A percentile compares a stretch with the other conserved stretches of the same genome.
phyloP scores from a whole-genome alignment of 2,329 filamentous ascomycete species.

The Penicillium decumbens region DNA sequence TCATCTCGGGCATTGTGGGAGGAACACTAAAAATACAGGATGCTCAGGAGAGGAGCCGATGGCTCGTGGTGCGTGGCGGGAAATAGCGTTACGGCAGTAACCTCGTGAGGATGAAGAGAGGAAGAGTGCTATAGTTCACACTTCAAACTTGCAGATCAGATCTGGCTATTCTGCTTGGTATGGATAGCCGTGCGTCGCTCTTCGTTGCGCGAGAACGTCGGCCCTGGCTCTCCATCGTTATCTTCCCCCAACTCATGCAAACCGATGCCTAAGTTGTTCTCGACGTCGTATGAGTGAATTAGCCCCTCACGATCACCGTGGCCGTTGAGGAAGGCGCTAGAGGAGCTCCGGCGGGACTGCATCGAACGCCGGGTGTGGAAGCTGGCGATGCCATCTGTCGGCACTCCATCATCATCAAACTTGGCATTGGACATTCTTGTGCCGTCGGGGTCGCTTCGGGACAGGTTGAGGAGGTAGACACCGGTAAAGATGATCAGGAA shows the following conservation, averaged over 20 bases:
- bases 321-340: conserved; percentile 54
- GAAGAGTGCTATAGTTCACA: conserved; percentile 8
- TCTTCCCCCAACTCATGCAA: conserved; percentile 76
- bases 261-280: conserved; percentile 66
- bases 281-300: conserved; percentile 85
- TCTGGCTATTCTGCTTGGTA: conserved; percentile 32
- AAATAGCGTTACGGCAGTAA: conserved; percentile 24
- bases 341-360: conserved; percentile 73
- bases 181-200: conserved; percentile 25
- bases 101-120: conserved; percentile 20
- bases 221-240: conserved; percentile 53
- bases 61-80: conserved; percentile 8
- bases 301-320: conserved; percentile 69
- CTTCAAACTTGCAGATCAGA: conserved; percentile 8
- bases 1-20: conserved; percentile 19
- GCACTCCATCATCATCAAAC: conserved; percentile 62
- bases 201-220: conserved; percentile 30
- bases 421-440: conserved; percentile 59
- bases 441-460: conserved; percentile 82
- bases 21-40: conserved; percentile 26
- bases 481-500: conserved; percentile 94
- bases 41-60: conserved; percentile 8
- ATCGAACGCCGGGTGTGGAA: conserved; percentile 89
- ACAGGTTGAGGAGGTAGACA: conserved; percentile 95
- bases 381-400: conserved; percentile 85